Percentiles rank a stretch among this genome's conserved stretches.
Evolutionary conservation across 306 rosid species (phyloP).

Genomic region (Clitoria ternatea): DNA sequence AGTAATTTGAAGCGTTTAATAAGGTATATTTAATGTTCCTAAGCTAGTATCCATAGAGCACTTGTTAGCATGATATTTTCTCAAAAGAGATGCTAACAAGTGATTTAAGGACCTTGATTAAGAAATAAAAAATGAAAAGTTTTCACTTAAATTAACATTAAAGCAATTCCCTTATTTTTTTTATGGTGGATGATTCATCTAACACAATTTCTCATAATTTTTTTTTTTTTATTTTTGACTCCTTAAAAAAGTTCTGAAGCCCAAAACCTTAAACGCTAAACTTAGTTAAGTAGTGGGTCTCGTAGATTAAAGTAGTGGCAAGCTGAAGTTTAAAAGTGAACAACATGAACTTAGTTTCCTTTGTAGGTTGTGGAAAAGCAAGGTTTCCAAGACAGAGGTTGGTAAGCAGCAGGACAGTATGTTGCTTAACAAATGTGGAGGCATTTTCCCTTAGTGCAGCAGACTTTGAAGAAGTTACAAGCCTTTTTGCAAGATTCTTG

Average conservation of each 20-base stretch:
- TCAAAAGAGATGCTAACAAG: neutral
- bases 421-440: conserved; percentile 73
- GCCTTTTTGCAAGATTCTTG: conserved; percentile 68
- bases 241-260: too few species aligned
- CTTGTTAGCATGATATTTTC: neutral
- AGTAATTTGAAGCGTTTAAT: neutral
- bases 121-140: too few species aligned
- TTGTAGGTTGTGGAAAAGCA: conserved; percentile 52
- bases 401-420: conserved; percentile 61
- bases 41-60: neutral
- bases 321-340: neutral
- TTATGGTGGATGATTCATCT: too few species aligned
- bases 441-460: conserved; percentile 72
- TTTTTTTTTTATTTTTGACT: too few species aligned
- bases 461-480: conserved; percentile 85
- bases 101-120: too few species aligned
- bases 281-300: too few species aligned
- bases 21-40: neutral
- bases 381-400: conserved; percentile 63
- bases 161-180: too few species aligned
- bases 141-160: too few species aligned
- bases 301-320: neutral
- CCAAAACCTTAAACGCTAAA: too few species aligned
- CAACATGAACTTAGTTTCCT: neutral
- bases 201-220: too few species aligned